Conservation (phyloP, 768 basidiomycete genomes). For the Russula dissimulans region DNA sequence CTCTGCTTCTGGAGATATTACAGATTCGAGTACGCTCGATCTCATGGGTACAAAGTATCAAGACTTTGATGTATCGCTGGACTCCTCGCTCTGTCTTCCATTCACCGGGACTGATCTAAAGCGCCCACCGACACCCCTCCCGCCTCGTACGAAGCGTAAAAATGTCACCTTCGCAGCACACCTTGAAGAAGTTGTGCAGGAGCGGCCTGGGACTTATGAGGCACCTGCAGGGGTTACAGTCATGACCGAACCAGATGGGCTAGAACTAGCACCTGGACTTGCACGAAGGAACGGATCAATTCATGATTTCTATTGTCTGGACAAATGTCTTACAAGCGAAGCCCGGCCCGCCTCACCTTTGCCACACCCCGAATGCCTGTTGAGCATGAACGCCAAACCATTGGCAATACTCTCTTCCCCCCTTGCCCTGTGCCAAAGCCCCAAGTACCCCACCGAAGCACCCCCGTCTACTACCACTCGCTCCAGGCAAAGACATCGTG, state of each 20-base stretch:
- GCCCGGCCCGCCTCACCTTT: neutral
- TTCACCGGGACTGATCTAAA: neutral
- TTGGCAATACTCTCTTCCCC: neutral
- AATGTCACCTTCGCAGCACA: slow-evolving; percentile 14
- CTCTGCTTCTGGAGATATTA: neutral
- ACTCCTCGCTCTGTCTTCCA: slow-evolving; percentile 13
- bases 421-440: neutral
- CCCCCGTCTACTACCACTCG: neutral
- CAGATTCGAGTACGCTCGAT: slow-evolving; percentile 1
- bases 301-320: neutral
- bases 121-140: slow-evolving; percentile 8
- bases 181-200: neutral
- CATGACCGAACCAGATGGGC: neutral
- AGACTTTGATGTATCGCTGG: slow-evolving; percentile 12
- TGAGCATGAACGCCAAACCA: neutral
- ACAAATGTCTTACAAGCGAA: neutral
- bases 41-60: slow-evolving; percentile 1
- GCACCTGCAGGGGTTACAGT: neutral
- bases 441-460: neutral
- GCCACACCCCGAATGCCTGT: neutral
- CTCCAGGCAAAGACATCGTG: neutral
- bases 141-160: slow-evolving; percentile 2
- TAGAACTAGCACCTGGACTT: neutral
- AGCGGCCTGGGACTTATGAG: neutral
- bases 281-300: neutral